phyloP scores from a whole-genome alignment of 2,329 filamentous ascomycete species.

The Colletotrichum sansevieriae region DNA sequence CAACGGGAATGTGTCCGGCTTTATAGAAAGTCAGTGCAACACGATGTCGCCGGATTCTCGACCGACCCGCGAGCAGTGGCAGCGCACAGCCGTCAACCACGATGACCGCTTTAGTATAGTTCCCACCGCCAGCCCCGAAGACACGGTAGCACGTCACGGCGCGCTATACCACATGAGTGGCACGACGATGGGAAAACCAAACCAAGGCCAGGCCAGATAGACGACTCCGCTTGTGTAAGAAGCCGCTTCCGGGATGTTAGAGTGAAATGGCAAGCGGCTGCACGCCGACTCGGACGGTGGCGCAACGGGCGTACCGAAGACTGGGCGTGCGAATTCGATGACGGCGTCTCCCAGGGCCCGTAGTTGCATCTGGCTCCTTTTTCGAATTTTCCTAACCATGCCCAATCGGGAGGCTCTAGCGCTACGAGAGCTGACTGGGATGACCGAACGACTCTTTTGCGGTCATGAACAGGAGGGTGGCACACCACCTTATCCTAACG shows the following conservation, averaged over 20 bases:
- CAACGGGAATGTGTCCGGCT: constrained; percentile 27
- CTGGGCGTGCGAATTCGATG: constrained; percentile 26
- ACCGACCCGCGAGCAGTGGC: constrained; percentile 33
- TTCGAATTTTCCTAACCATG: constrained; percentile 19
- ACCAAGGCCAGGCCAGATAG: constrained; percentile 10
- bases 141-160: constrained; percentile 32
- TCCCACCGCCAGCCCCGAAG: constrained; percentile 20
- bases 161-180: constrained; percentile 32
- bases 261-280: constrained; percentile 19
- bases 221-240: constrained; percentile 24
- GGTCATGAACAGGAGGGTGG: constrained; percentile 9
- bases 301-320: constrained; percentile 36
- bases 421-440: constrained; percentile 11
- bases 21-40: constrained; percentile 40
- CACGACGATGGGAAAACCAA: neutral
- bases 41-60: constrained; percentile 32
- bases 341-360: constrained; percentile 31
- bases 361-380: constrained; percentile 16
- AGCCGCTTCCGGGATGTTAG: constrained; percentile 37
- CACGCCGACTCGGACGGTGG: constrained; percentile 32
- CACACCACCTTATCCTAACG: constrained; percentile 7
- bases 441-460: constrained; percentile 21
- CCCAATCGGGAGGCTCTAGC: constrained; percentile 28
- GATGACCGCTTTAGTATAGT: constrained; percentile 27
- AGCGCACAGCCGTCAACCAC: constrained; percentile 28